Evolutionary conservation across 257 asterid genomes (phyloP), one percentile per base, ranked within the genome.

Genomic region (Penstemon barbatus): DNA sequence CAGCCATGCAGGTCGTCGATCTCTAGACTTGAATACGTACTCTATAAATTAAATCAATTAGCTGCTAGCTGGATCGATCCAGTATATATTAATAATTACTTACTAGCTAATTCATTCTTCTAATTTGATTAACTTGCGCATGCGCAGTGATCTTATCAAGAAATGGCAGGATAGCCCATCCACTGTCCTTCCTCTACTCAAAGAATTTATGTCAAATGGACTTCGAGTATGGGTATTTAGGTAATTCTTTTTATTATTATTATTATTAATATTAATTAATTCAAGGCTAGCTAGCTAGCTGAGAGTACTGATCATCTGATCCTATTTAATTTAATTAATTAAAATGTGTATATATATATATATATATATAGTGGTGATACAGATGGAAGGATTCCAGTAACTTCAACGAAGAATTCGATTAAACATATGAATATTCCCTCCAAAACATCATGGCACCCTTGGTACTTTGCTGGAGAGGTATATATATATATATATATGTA

Each of bases 331-430:
- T 15, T 15, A 15, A 15, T 15, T 25, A 25, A 25, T 25, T 25
- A 25, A 25, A 25, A 25, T 25, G 33, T 25, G 1, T 25, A 25
- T 25, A 25, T 25, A 25, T 25, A 25, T 25, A 25, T 25, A 25
- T 25, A 25, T 25, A 25, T 25, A 25, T 25, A 25, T 79, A 91
- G 97, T 33, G 96, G 97, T 36, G 97, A 91, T 46, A 81, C 55
- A 6, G 97, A 91, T 77, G 97, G 84, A 48, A 86, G 91, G 58
- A 68, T 91, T 15, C 97, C 97, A 0, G 87, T 91, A 5, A 91
- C 97, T 8, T 87, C 92, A 46, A 88, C 97, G 3, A 75, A 75
- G 66, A 50, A 73, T 5, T 83, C 97, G 7, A 65, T 91, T 9
- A 80, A 81, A 4, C 7, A 13, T 61, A 77, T 91, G 97, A 80